Evolutionary conservation across 805 yeast genomes (phyloP).

Genomic region (Wickerhamiella musiphila): DNA sequence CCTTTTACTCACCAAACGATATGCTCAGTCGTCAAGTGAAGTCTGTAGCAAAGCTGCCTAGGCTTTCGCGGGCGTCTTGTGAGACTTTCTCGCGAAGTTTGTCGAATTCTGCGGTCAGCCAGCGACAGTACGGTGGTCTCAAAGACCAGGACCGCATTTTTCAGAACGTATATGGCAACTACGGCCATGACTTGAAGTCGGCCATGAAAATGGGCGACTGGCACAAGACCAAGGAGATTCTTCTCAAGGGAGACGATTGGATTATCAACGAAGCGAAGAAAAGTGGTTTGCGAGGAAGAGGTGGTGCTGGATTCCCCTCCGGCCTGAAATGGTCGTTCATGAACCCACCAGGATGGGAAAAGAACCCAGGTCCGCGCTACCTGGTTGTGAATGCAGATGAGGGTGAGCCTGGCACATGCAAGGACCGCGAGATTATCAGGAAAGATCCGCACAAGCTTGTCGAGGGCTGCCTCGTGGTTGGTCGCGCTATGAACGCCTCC

Average conservation of each 20-base stretch:
- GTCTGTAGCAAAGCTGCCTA: conserved; percentile 7
- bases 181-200: conserved; percentile 58
- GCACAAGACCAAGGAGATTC: conserved; percentile 77
- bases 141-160: conserved; percentile 73
- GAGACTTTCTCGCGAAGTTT: too few relatives aligned
- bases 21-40: not conserved
- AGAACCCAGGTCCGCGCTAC: conserved; percentile 75
- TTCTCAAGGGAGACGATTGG: conserved; percentile 75
- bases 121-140: conserved; percentile 49
- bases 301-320: conserved; percentile 88
- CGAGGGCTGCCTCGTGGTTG: conserved; percentile 82
- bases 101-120: conserved; percentile 7
- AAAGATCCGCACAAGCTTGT: conserved; percentile 84
- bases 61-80: conserved; percentile 11
- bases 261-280: conserved; percentile 74
- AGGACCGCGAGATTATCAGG: conserved; percentile 79
- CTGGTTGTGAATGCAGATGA: conserved; percentile 85
- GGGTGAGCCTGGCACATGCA: conserved; percentile 91
- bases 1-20: not conserved
- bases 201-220: conserved; percentile 77
- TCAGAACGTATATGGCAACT: conserved; percentile 62
- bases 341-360: conserved; percentile 95
- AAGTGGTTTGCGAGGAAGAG: conserved; percentile 78
- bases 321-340: conserved; percentile 85
- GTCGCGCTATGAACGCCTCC: conserved; percentile 83